Base-by-base conservation (phyloP, 805 yeast species). In the Osmozyma mogii region DNA sequence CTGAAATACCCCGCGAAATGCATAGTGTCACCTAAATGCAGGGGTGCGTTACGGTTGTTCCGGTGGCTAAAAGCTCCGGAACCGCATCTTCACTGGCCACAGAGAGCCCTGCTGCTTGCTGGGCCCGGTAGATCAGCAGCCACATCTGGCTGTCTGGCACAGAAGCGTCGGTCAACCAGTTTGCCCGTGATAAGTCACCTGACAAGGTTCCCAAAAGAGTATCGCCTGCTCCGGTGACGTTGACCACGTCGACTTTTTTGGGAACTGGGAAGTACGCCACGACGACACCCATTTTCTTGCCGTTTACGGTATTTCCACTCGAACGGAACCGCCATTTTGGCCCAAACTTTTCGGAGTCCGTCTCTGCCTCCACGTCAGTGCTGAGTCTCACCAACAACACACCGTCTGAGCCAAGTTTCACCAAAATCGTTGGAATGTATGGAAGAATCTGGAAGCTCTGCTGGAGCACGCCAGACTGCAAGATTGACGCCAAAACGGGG, bases 171-270 rank as follows among this genome's bases (percentile, higher is more conserved):
- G n/a, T n/a, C n/a, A n/a, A n/a, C n/a, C n/a, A n/a, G n/a, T n/a
- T n/a, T n/a, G n/a, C n/a, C n/a, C n/a, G n/a, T n/a, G n/a, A 20
- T n/a, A n/a, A 5, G 11, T 12, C n/a, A n/a, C n/a, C n/a, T n/a
- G n/a, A n/a, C 14, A 85, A 38, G 16, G 67, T 72, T 0, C 95
- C 95, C 17, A 75, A 67, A 24, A 85, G 61, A 0, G 92, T 68
- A 52, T 85, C 95, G 8, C 95, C 96, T 1, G 94, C 94, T 2
- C 95, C 96, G 7, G 89, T 84, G 18, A 82, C 94, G 41, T 78
- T 83, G 17, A 54, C 55, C 9, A 80, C 65, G 0, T 51, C 46
- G 3, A 59, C 47, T 14, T 44, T 30, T 14, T 40, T 32, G 0
- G 70, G 61, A 3, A 68, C 54, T 1, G 71, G 67, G 49, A 68